These are phyloP conservation scores for Phytophthora syringae DNA, from an alignment of 352 stramenopile species.

Conservation along the genomic window DNA sequence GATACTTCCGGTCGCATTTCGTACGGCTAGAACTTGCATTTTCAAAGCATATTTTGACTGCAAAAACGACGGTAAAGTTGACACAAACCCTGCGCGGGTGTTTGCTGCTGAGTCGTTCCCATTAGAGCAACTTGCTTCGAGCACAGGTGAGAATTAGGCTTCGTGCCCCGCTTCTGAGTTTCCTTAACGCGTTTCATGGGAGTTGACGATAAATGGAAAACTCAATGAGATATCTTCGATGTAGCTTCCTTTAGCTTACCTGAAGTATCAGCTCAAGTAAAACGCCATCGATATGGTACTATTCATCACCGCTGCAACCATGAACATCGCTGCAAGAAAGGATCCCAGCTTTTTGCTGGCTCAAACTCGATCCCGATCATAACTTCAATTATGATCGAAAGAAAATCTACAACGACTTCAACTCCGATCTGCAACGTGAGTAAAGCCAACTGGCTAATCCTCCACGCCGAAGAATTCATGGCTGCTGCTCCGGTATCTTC, in stretches of 20 bases:
- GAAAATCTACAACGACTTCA: slow-evolving; percentile 30
- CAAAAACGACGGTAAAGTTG: too few relatives aligned
- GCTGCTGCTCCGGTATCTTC: neutral
- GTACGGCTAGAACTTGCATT: slow-evolving; percentile 7
- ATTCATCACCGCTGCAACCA: slow-evolving; percentile 16
- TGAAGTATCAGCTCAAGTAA: slow-evolving; percentile 13
- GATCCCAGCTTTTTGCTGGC: slow-evolving; percentile 6
- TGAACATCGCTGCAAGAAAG: slow-evolving; percentile 22
- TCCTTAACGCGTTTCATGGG: neutral
- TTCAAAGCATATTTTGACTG: slow-evolving; percentile 5
- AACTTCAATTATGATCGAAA: slow-evolving; percentile 36
- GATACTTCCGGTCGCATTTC: slow-evolving; percentile 18
- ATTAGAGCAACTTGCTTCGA: neutral
- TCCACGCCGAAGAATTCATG: neutral
- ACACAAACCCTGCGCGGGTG: too few relatives aligned
- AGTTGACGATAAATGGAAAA: too few relatives aligned
- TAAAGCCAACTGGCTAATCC: slow-evolving; percentile 9
- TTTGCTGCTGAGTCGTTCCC: neutral
- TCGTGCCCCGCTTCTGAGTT: too few relatives aligned
- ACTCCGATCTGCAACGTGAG: slow-evolving; percentile 26
- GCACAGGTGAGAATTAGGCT: too few relatives aligned
- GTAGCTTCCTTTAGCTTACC: too few relatives aligned
- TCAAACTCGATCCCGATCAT: slow-evolving; percentile 15
- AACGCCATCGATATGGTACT: slow-evolving; percentile 10
- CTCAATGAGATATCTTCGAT: too few relatives aligned